A percentile compares a stretch with the other conserved stretches of the same genome.
Conservation (phyloP, 1,139 yeast species). For the Scheffersomyces insectosa region DNA sequence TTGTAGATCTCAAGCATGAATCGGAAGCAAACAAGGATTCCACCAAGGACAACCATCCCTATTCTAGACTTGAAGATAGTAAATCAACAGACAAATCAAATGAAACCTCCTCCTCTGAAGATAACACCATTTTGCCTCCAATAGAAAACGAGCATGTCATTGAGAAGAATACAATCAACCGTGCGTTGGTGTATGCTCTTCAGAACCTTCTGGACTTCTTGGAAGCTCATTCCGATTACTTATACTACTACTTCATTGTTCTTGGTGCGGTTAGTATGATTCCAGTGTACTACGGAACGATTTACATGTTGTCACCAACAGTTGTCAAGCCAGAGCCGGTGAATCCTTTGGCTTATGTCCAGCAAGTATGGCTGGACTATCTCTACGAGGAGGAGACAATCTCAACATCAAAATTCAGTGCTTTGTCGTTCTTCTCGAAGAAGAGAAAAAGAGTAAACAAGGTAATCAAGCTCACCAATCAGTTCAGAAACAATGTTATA, state of each 20-base stretch:
- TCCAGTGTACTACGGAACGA: neutral
- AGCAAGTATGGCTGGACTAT: constrained; percentile 9
- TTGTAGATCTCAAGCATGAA: neutral
- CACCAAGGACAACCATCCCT: no score
- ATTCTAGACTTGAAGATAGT: no score
- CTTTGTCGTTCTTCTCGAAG: constrained; percentile 5
- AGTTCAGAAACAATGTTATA: neutral
- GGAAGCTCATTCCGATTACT: constrained; percentile 19
- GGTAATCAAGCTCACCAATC: constrained; percentile 1
- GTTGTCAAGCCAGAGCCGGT: constrained; percentile 3
- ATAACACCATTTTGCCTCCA: neutral
- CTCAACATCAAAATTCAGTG: constrained; percentile 2
- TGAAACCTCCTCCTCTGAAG: neutral
- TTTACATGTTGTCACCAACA: neutral
- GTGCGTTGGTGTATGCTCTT: constrained; percentile 2
- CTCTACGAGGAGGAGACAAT: constrained; percentile 14
- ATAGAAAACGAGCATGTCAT: neutral
- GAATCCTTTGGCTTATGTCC: constrained; percentile 9
- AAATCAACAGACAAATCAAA: neutral
- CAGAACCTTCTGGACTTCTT: constrained; percentile 12
- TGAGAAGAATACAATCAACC: neutral
- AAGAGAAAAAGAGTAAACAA: constrained; percentile 6
- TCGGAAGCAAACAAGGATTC: no score
- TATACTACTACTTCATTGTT: constrained; percentile 14
- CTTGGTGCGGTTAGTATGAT: constrained; percentile 1